Base-by-base conservation (phyloP, 768 basidiomycete species). In the Trametes cubensis region DNA sequence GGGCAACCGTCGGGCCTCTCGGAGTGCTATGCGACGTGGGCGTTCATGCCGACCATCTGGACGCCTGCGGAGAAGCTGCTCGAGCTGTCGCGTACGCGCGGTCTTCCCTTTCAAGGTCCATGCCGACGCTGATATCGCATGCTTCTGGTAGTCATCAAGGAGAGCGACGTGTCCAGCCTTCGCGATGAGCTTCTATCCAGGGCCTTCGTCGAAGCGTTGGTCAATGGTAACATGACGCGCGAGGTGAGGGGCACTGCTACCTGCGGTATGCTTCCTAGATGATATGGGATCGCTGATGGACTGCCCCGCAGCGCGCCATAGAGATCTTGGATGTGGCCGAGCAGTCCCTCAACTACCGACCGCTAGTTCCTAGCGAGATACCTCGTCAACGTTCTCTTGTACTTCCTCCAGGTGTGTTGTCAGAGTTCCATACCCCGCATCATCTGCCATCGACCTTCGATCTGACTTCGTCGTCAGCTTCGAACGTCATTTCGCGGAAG, bases 161-260 rank as follows among this genome's bases (percentile, higher is more conserved):
- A 74, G 13, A 76, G 72, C 39, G 78, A 80, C 30, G 69, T 85
- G 1, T 70, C 79, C 55, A 64, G 65, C 1, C 81, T 81, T 61
- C 76, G 75, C 2, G 66, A 64, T 15, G 75, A 78, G 20, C 59
- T 82, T 2, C 70, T 84, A 18, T 69, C 71, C 20, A 70, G 78
- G 41, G 55, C 79, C 46, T 74, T 78, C 62, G 71, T 84, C 50
- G 77, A 82, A 55, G 72, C 73, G 0, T 69, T 85, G 21, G 73
- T 82, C 2, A 80, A 80, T 50, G 84, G 84, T 18, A 85, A 84
- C 69, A 65, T 82, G 13, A 60, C 66, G 0, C 65, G 74, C 21
- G 73, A 82, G 50, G 70, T 69, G 46, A 4, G 54, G 41, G 17
- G 23, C 59, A 0, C 28, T n/a, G 3, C n/a, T 74, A 71, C n/a